These are phyloP conservation scores for Trichothecium sympodiale DNA, from an alignment of 2,329 filamentous ascomycete genomes.

Conservation along the genomic window DNA sequence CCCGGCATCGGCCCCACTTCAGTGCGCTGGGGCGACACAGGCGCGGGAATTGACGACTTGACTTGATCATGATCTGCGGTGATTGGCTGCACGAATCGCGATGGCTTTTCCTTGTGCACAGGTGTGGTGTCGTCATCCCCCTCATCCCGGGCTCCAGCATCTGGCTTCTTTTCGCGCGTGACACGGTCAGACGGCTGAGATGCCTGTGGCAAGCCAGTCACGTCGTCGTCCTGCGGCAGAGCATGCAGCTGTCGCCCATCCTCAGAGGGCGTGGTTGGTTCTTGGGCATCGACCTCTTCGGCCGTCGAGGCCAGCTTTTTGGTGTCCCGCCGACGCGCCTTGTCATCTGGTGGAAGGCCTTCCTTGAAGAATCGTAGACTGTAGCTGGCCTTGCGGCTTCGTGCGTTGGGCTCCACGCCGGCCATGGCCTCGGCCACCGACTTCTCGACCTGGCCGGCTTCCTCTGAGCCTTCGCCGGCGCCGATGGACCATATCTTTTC, in stretches of 20 bases:
- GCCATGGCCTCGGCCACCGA: constrained; percentile 52
- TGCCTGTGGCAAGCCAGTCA: too few species aligned
- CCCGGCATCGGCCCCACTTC: constrained; percentile 14
- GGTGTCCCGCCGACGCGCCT: constrained; percentile 40
- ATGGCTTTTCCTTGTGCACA: constrained; percentile 1
- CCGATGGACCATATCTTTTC: constrained; percentile 58
- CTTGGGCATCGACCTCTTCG: constrained; percentile 14
- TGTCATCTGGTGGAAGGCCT: constrained; percentile 48
- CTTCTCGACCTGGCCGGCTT: constrained; percentile 50
- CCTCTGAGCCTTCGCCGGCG: constrained; percentile 33
- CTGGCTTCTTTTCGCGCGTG: too few species aligned
- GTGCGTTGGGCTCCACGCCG: constrained; percentile 49
- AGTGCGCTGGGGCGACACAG: constrained; percentile 4
- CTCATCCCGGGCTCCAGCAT: not conserved
- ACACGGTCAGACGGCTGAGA: too few species aligned
- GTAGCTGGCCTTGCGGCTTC: constrained; percentile 58
- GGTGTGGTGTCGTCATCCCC: constrained; percentile 2
- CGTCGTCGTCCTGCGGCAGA: too few species aligned
- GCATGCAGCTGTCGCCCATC: not conserved
- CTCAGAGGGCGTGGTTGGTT: not conserved
- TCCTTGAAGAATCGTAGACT: constrained; percentile 58
- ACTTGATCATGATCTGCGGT: constrained; percentile 11
- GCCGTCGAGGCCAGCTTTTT: constrained; percentile 25
- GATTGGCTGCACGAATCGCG: constrained; percentile 8
- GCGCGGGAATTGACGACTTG: constrained; percentile 5